Evolutionary conservation across 2,329 filamentous ascomycete species (phyloP), one percentile per base, ranked within the genome.

Genomic region (Aspergillus eucalypticola): DNA sequence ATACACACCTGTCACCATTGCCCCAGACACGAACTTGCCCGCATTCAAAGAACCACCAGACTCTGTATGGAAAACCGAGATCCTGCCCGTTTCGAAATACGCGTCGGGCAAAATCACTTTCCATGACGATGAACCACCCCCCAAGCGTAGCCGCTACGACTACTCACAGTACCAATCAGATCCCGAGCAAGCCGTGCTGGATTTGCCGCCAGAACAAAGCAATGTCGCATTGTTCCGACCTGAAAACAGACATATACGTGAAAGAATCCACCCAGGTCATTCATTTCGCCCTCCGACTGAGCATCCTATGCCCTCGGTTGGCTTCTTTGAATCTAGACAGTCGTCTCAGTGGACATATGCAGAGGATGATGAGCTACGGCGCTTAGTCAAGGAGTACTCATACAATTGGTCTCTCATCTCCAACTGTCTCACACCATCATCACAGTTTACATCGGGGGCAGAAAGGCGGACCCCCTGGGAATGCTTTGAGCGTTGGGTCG

Each of bases 351-450:
- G 95, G 95, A 91, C 92, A 0, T 84, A 87, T 71, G 83, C 89
- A 2, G 95, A 99, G 73, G 95, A 99, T 67, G 93, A 98, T 68
- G 92, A 96, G 75, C 82, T 99, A 6, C 88, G 91, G 56, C 84
- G 83, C 49, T 82, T 96, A 42, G 95, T 97, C 17, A 90, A 92
- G 67, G 92, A 98, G 64, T 96, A 95, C 71, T 92, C 92, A 0
- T 98, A 97, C 80, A 99, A 99, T 69, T 99, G 95, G 95, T 96
- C 92, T 3, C 82, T 99, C 5, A 96, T 98, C 56, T 91, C 93
- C 1, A 90, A 86, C 67, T 88, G 94, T 61, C 80, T 98, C 56
- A 84, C 87, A 1, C 84, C 89, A 15, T 87, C 86, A 55, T 96
- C 92, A 0, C 74, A 88, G 13, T 96, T 92, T 71, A 84, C 87